phyloP scores from a whole-genome alignment of 2,329 filamentous ascomycete genomes.

The Alternaria sp. region DNA sequence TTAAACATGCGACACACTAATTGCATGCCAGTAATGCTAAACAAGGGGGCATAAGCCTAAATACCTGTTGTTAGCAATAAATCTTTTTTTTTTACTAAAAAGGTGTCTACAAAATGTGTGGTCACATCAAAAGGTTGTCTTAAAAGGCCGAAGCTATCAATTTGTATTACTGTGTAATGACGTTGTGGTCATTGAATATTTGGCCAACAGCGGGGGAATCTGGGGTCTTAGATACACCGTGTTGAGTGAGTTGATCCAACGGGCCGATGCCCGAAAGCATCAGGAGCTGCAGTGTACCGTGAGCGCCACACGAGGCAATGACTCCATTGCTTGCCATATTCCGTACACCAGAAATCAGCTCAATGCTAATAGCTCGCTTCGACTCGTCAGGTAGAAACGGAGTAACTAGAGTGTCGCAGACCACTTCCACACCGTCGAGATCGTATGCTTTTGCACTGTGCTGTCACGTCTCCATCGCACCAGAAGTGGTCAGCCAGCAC shows the following conservation, averaged over 20 bases:
- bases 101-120: too few relatives aligned
- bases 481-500: slow-evolving; percentile 25
- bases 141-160: too few relatives aligned
- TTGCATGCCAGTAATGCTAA: too few relatives aligned
- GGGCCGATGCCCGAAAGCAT: slow-evolving; percentile 53
- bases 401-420: slow-evolving; percentile 19
- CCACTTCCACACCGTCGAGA: slow-evolving; percentile 23
- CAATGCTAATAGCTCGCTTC: slow-evolving; percentile 40
- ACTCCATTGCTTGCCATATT: slow-evolving; percentile 50
- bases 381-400: slow-evolving; percentile 24
- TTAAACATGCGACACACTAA: too few relatives aligned
- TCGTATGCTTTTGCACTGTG: slow-evolving; percentile 33
- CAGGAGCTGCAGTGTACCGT: slow-evolving; percentile 52
- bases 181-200: slow-evolving; percentile 33
- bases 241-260: slow-evolving; percentile 18
- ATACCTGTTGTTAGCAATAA: too few relatives aligned
- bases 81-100: too few relatives aligned
- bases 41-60: too few relatives aligned
- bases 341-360: slow-evolving; percentile 11
- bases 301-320: slow-evolving; percentile 52
- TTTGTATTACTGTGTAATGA: slow-evolving; percentile 26
- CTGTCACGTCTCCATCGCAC: slow-evolving; percentile 23
- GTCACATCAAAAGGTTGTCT: too few relatives aligned
- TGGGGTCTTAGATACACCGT: slow-evolving; percentile 25
- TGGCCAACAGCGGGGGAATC: slow-evolving; percentile 38